These are phyloP conservation scores for Ustilago loliicola DNA, from an alignment of 1,284 basidiomycete species.

Conservation along the genomic window DNA sequence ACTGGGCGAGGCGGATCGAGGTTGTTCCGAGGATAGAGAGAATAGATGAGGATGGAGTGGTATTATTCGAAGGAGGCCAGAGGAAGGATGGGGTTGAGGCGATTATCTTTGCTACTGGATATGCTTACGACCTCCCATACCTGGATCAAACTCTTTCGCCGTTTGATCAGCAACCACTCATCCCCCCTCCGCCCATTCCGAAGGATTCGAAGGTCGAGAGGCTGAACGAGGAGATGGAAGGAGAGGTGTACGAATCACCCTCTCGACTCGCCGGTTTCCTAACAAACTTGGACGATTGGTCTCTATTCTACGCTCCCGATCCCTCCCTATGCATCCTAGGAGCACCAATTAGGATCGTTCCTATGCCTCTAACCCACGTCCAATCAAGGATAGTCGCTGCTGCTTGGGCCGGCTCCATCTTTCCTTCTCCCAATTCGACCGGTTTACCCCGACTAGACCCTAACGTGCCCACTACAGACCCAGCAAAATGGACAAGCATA, in stretches of 20 bases:
- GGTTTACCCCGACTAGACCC: constrained; percentile 47
- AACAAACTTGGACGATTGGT: constrained; percentile 66
- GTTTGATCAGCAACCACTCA: constrained; percentile 39
- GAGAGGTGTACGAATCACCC: constrained; percentile 22
- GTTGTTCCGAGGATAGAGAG: constrained; percentile 55
- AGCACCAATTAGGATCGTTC: constrained; percentile 61
- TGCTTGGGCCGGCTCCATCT: constrained; percentile 32
- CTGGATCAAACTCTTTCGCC: constrained; percentile 40
- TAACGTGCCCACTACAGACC: constrained; percentile 30
- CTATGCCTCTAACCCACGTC: constrained; percentile 64
- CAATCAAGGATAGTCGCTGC: constrained; percentile 54
- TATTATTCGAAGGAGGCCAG: constrained; percentile 37
- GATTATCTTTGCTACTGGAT: constrained; percentile 69
- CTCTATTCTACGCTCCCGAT: constrained; percentile 60
- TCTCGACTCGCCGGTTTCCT: constrained; percentile 29
- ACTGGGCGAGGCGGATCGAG: constrained; percentile 58
- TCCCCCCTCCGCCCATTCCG: constrained; percentile 9
- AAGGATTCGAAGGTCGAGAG: background rate
- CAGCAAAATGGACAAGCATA: constrained; percentile 42
- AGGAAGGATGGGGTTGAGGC: constrained; percentile 45
- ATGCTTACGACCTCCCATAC: constrained; percentile 57
- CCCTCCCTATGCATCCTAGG: constrained; percentile 57
- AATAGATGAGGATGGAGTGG: constrained; percentile 18
- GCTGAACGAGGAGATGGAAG: background rate
- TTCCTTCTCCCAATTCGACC: background rate